Evolutionary conservation across 2,329 filamentous ascomycete genomes (phyloP), one percentile per base, ranked within the genome.

Genomic region (Lasiodiplodia sp.): DNA sequence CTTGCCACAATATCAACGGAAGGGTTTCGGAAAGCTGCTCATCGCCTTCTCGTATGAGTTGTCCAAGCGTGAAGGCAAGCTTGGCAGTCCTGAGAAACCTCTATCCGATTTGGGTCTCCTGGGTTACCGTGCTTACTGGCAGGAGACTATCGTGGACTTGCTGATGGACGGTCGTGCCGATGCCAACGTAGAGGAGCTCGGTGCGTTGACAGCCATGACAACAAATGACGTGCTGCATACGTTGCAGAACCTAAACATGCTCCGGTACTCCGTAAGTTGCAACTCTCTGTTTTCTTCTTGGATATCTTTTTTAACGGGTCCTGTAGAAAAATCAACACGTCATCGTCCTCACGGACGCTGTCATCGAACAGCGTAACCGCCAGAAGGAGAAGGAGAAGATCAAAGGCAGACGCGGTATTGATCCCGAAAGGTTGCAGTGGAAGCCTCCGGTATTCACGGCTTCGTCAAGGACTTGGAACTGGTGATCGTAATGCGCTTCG

Each of bases 21-120:
- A 96, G 77, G 96, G 96, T 0, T 97, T 96, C 75, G 96, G 96
- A 28, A 91, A 93, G 69, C 86, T 99, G 14, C 86, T 99, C 68
- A 99, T 99, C 74, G 94, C 97, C 72, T 98, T 99, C 81, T 97
- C 93, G 5, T 99, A 99, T 81, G 95, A 98, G 77, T 89, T 99
- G 34, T 96, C 92, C 76, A 97, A 95, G 79, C 93, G 96, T 69
- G 96, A 99, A 82, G 91, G 91, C 73, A 98, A 97, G 81, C 88
- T 97, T 7, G 96, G 96, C 2, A 97, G 94, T 10, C 96, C 96
- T 0, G 96, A 99, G 79, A 99, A 99, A 79, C 96, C 96, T 0
- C 87, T 99, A 2, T 97, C 93, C 44, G 96, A 99, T 86, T 80
- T 99, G 68, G 96, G 96, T 71, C 85, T 99, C 21, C 84, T 99